A percentile compares a stretch with the other conserved stretches of the same genome.
phyloP scores from a whole-genome alignment of 2,329 filamentous ascomycete genomes.

The Arthrobotrys megalospora region DNA sequence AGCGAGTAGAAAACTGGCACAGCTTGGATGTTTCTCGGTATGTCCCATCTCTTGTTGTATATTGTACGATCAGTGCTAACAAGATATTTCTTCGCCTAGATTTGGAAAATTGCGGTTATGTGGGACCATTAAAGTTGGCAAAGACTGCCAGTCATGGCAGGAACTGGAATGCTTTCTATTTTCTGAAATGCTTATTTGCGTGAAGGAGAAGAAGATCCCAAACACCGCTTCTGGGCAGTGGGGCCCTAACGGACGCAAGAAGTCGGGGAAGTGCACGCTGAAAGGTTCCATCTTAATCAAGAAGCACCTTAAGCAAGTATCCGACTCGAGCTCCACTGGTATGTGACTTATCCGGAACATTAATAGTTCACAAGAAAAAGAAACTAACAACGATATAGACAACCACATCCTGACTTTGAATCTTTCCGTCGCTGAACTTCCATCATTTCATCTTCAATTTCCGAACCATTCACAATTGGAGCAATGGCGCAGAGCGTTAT shows the following conservation, averaged over 20 bases:
- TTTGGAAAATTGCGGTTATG: constrained; percentile 94
- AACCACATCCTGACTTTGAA: constrained; percentile 89
- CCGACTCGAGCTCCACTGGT: constrained; percentile 73
- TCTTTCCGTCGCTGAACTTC: constrained; percentile 90
- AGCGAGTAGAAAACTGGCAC: constrained; percentile 98
- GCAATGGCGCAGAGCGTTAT: constrained; percentile 87
- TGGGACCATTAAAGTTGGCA: constrained; percentile 91
- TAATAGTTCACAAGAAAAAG: neutral
- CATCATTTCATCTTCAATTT: constrained; percentile 94
- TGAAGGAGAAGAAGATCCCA: constrained; percentile 90
- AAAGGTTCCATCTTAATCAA: constrained; percentile 99
- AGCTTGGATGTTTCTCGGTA: constrained; percentile 89
- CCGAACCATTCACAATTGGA: constrained; percentile 86
- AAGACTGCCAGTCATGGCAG: constrained; percentile 97
- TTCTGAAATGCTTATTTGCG: constrained; percentile 98
- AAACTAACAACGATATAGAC: constrained; percentile 70
- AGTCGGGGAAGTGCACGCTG: constrained; percentile 83
- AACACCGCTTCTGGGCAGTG: constrained; percentile 75
- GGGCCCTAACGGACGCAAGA: constrained; percentile 74
- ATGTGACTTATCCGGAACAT: constrained; percentile 55
- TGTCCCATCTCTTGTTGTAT: constrained; percentile 65
- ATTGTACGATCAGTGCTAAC: neutral
- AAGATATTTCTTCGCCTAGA: constrained; percentile 67
- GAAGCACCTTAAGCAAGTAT: constrained; percentile 92
- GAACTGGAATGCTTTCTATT: constrained; percentile 97